A percentile compares a stretch with the other conserved stretches of the same genome.
Evolutionary conservation across 2,329 filamentous ascomycete species (phyloP).

Genomic region (Coniochaeta hoffmannii): DNA sequence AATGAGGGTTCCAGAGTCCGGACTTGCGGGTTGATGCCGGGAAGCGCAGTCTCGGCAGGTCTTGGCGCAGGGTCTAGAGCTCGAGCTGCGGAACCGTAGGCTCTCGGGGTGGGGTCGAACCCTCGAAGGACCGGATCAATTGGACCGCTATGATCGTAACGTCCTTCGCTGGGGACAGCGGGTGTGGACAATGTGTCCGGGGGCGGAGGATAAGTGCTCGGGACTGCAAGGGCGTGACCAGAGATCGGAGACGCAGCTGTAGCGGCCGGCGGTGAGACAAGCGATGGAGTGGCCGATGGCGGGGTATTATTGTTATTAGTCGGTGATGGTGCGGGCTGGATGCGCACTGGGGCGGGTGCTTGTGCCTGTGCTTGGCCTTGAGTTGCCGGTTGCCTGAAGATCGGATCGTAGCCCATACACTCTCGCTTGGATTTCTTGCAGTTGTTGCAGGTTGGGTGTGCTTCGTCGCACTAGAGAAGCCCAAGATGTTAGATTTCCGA

Average conservation of each 20-base stretch:
- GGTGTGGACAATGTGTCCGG: constrained; percentile 16
- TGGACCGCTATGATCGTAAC: constrained; percentile 26
- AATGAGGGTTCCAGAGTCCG: neutral
- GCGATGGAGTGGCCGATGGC: neutral
- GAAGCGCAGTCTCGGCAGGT: neutral
- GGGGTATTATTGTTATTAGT: constrained; percentile 3
- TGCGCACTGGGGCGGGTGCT: constrained; percentile 54
- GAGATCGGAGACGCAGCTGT: constrained; percentile 31
- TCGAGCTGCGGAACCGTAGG: neutral
- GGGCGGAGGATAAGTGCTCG: constrained; percentile 29
- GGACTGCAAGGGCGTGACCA: constrained; percentile 34
- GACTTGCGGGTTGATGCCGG: neutral
- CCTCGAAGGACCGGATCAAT: constrained; percentile 22
- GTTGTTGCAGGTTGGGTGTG: constrained; percentile 84
- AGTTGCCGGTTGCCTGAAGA: constrained; percentile 59
- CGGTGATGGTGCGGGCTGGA: constrained; percentile 57
- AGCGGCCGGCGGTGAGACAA: constrained; percentile 21
- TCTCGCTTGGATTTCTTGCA: constrained; percentile 86
- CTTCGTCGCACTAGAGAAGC: constrained; percentile 80
- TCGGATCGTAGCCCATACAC: constrained; percentile 78
- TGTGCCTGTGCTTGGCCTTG: neutral
- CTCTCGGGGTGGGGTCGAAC: constrained; percentile 6
- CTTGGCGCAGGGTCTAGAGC: neutral
- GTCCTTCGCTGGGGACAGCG: no score
- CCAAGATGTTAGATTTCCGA: neutral